These are phyloP conservation scores for Avena eriantha DNA, from an alignment of 176 grass and related monocot species.

Conservation along the genomic window DNA sequence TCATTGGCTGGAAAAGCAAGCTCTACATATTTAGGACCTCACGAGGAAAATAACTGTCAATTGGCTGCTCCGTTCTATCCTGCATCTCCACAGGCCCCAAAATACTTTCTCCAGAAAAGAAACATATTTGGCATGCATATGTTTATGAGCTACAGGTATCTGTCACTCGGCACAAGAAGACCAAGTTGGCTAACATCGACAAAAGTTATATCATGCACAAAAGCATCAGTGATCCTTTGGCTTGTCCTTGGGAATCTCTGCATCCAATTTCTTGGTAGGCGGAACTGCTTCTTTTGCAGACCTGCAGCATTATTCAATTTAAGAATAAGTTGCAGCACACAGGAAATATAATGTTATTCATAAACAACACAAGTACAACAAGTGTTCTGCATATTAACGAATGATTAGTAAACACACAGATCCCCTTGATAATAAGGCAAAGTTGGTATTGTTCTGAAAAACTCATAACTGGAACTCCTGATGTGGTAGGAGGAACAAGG, in stretches of 20 bases:
- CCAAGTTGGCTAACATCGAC: background rate
- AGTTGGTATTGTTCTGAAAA: background rate
- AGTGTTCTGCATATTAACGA: background rate
- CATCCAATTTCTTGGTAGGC: constrained; percentile 48
- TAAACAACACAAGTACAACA: background rate
- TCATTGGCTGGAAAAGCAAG: background rate
- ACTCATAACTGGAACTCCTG: background rate
- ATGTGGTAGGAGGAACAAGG: background rate
- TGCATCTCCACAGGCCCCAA: background rate
- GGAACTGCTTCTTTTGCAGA: constrained; percentile 51
- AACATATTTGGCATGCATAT: constrained; percentile 2
- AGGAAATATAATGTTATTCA: background rate
- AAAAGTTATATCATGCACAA: constrained; percentile 22
- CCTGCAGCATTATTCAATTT: constrained; percentile 18
- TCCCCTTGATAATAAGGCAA: background rate
- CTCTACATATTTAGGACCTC: background rate
- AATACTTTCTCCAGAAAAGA: background rate
- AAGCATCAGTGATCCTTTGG: constrained; percentile 48
- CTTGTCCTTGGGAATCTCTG: constrained; percentile 49
- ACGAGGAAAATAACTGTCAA: background rate
- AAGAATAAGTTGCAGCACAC: background rate
- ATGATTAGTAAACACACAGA: background rate
- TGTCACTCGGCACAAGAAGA: background rate
- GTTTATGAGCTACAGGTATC: constrained; percentile 20
- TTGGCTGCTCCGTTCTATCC: constrained; percentile 5